A percentile compares a stretch with the other conserved stretches of the same genome.
Conservation (phyloP, 1,139 yeast genomes). For the Yamadazyma friedrichii region DNA sequence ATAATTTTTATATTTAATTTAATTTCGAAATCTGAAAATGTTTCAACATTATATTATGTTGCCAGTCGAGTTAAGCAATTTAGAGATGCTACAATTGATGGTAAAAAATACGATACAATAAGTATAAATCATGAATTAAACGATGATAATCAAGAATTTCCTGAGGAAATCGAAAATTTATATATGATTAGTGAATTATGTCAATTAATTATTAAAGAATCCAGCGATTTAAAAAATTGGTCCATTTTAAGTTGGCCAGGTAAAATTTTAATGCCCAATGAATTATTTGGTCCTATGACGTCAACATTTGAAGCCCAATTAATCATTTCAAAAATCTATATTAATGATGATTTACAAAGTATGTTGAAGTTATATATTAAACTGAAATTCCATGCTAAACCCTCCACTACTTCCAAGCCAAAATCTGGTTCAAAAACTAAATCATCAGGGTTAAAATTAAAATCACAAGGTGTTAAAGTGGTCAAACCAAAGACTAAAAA, state of each 20-base stretch:
- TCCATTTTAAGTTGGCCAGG: slow-evolving; percentile 81
- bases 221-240: slow-evolving; percentile 64
- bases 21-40: slow-evolving; percentile 64
- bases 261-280: slow-evolving; percentile 63
- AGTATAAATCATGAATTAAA: slow-evolving; percentile 34
- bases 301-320: slow-evolving; percentile 43
- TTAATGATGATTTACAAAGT: slow-evolving; percentile 42
- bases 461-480: neutral
- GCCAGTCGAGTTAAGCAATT: slow-evolving; percentile 82
- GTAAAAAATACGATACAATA: slow-evolving; percentile 28
- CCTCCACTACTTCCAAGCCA: neutral
- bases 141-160: slow-evolving; percentile 21
- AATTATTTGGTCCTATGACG: slow-evolving; percentile 59
- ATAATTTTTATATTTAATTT: slow-evolving; percentile 59
- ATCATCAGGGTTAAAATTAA: slow-evolving; percentile 1
- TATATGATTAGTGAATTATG: slow-evolving; percentile 74
- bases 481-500: slow-evolving; percentile 6
- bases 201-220: slow-evolving; percentile 60
- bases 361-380: slow-evolving; percentile 27
- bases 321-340: slow-evolving; percentile 46
- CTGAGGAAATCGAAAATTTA: slow-evolving; percentile 37
- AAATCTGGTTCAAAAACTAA: slow-evolving; percentile 7
- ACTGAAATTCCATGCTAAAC: slow-evolving; percentile 18
- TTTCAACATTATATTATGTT: slow-evolving; percentile 71
- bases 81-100: slow-evolving; percentile 53